These are phyloP conservation scores for Aspergillus uvarum DNA, from an alignment of 2,329 filamentous ascomycete species.

Conservation along the genomic window DNA sequence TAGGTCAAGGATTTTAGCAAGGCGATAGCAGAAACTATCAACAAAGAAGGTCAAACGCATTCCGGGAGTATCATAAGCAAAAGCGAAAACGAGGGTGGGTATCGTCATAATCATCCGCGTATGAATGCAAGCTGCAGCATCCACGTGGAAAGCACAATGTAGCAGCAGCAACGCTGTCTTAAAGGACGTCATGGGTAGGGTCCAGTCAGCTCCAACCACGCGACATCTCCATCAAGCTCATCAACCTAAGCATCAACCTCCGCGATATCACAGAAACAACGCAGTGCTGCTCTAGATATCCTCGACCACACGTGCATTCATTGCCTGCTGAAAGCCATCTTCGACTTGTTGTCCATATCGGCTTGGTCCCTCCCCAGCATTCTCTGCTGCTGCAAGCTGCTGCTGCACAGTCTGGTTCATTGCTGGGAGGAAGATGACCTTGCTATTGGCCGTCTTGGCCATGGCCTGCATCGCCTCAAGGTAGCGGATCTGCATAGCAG, in stretches of 20 bases:
- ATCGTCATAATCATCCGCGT: constrained; percentile 26
- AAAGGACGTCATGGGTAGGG: background rate
- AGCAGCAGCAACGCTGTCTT: background rate
- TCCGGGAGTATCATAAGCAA: constrained; percentile 1
- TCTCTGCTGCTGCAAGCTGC: constrained; percentile 51
- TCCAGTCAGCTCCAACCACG: background rate
- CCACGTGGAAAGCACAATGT: constrained; percentile 9
- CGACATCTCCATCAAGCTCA: background rate
- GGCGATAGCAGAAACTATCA: background rate
- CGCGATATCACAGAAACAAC: constrained; percentile 8
- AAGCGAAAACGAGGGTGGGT: constrained; percentile 33
- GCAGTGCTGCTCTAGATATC: constrained; percentile 63
- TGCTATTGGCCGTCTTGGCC: constrained; percentile 88
- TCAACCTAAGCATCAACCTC: constrained; percentile 4
- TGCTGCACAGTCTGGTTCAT: constrained; percentile 58
- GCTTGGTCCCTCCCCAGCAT: constrained; percentile 57
- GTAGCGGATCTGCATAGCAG: constrained; percentile 97
- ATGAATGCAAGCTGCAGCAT: constrained; percentile 20
- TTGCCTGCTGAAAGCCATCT: constrained; percentile 72
- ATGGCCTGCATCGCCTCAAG: constrained; percentile 98
- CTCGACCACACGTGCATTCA: constrained; percentile 80
- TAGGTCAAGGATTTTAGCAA: background rate
- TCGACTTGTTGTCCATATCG: constrained; percentile 48
- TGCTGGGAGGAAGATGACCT: constrained; percentile 79
- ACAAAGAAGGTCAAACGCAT: background rate